These are phyloP conservation scores for Diaporthe citrichinensis DNA, from an alignment of 2,329 filamentous ascomycete genomes.

Conservation along the genomic window DNA sequence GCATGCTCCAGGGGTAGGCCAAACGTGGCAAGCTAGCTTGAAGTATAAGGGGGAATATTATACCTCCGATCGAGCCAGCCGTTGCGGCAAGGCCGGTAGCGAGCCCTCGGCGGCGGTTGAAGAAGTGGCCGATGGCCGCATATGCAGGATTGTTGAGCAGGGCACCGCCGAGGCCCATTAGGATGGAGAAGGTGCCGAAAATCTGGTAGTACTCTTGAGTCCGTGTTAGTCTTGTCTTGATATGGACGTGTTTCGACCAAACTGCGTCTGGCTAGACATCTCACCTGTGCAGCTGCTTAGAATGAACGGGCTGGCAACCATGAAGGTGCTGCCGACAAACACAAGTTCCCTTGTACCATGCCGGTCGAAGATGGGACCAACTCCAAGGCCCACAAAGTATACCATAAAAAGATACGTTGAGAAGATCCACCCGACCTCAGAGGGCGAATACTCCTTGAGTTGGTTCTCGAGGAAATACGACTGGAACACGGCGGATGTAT, in stretches of 20 bases:
- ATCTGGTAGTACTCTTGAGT: conserved; percentile 80
- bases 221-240: conserved; percentile 21
- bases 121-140: conserved; percentile 84
- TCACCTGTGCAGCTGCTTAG: conserved; percentile 74
- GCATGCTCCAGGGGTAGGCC: conserved; percentile 63
- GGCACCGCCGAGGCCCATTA: conserved; percentile 80
- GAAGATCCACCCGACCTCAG: conserved; percentile 86
- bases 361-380: conserved; percentile 85
- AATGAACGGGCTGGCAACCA: conserved; percentile 74
- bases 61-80: conserved; percentile 77
- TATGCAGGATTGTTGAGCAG: conserved; percentile 84
- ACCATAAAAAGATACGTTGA: conserved; percentile 84
- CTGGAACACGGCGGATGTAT: conserved; percentile 82
- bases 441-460: conserved; percentile 73
- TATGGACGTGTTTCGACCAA: neutral
- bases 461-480: conserved; percentile 82
- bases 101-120: conserved; percentile 78
- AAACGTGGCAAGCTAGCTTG: conserved; percentile 59
- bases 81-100: conserved; percentile 84
- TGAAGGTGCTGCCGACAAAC: conserved; percentile 71
- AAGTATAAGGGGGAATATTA: conserved; percentile 69
- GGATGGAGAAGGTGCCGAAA: conserved; percentile 79
- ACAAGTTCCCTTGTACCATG: conserved; percentile 79
- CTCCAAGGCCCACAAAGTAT: conserved; percentile 85
- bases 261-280: conserved; percentile 34